phyloP scores from a whole-genome alignment of 2,329 filamentous ascomycete genomes.

The Ascochyta viciae-villosae region DNA sequence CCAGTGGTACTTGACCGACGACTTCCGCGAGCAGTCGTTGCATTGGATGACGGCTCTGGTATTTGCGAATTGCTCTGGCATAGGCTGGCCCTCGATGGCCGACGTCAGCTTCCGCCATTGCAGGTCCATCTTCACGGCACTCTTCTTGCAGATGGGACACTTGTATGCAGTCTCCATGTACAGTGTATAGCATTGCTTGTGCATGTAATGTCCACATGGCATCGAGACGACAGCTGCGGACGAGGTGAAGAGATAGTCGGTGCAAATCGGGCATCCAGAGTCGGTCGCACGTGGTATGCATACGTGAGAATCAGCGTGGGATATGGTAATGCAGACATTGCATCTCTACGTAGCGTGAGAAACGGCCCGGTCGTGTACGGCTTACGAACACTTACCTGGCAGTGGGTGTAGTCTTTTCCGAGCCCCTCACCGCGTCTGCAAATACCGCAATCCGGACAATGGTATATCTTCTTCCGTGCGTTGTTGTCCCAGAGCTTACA shows the following conservation, averaged over 20 bases:
- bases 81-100: conserved; percentile 86
- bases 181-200: conserved; percentile 85
- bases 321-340: conserved; percentile 91
- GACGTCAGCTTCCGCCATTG: conserved; percentile 91
- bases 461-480: conserved; percentile 88
- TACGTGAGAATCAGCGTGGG: conserved; percentile 82
- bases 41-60: conserved; percentile 86
- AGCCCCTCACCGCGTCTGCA: conserved; percentile 89
- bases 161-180: conserved; percentile 92
- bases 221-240: conserved; percentile 89
- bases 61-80: conserved; percentile 82
- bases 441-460: conserved; percentile 95
- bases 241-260: conserved; percentile 95
- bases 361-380: conserved; percentile 9
- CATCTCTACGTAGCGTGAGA: conserved; percentile 59
- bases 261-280: conserved; percentile 95
- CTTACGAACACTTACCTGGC: conserved; percentile 71
- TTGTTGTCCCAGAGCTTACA: conserved; percentile 99
- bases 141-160: conserved; percentile 95
- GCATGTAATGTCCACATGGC: conserved; percentile 94
- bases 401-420: conserved; percentile 97
- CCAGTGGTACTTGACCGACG: conserved; percentile 90
- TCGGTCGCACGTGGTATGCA: conserved; percentile 95
- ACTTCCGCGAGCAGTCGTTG: conserved; percentile 92
- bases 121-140: conserved; percentile 95